Conservation (phyloP, 257 asterid genomes). For the Nicotiana undulata region DNA sequence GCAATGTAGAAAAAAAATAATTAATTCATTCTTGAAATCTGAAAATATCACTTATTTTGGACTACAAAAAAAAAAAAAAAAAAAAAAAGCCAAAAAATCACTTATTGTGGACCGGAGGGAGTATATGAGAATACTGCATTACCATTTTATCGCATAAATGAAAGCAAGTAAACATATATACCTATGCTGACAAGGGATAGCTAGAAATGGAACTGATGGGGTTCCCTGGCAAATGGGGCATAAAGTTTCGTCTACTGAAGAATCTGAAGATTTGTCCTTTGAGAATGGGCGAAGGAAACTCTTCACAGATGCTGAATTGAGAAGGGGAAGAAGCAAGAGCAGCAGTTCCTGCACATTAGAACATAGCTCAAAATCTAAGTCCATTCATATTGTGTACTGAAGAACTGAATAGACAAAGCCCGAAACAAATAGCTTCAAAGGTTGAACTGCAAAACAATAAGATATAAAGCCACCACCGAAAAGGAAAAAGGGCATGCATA, state of each 20-base stretch:
- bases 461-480: neutral
- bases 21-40: no score
- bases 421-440: neutral
- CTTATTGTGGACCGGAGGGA: no score
- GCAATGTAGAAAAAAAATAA: no score
- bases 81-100: no score
- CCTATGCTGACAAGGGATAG: conserved; percentile 97
- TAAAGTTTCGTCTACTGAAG: conserved; percentile 54
- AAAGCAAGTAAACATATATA: conserved; percentile 11
- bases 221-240: conserved; percentile 82
- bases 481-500: neutral
- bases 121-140: neutral
- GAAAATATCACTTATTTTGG: no score
- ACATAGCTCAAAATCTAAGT: neutral
- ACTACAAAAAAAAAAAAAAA: no score
- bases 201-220: conserved; percentile 85
- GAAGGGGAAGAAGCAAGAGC: conserved; percentile 87
- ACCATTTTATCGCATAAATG: neutral
- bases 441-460: neutral
- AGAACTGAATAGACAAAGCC: neutral
- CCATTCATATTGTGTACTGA: neutral
- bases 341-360: conserved; percentile 69
- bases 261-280: conserved; percentile 59
- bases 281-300: conserved; percentile 78
- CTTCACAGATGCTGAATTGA: conserved; percentile 76